phyloP scores from a whole-genome alignment of 371 early-diverging fungal genomes.

The Phascolomyces articulosus region DNA sequence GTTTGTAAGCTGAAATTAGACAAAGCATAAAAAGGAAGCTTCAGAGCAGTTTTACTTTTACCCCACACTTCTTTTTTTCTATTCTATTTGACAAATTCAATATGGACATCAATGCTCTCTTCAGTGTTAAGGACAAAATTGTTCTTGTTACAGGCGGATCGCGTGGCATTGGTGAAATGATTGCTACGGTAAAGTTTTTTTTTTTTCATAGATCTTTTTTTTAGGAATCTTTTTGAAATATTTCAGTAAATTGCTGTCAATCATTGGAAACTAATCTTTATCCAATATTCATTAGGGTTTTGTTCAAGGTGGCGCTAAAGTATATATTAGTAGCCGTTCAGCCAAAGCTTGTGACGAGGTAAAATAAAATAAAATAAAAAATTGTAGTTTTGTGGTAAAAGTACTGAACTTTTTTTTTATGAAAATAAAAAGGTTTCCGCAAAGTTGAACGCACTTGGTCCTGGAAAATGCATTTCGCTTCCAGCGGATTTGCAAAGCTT shows the following conservation, averaged over 20 bases:
- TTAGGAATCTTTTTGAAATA: no score
- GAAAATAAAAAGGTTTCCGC: constrained; percentile 48
- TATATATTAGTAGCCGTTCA: constrained; percentile 77
- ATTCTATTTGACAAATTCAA: no score
- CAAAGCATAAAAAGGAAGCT: no score
- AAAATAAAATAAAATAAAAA: constrained; percentile 1
- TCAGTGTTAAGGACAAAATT: constrained; percentile 83
- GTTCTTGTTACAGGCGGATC: constrained; percentile 95
- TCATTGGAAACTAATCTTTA: no score
- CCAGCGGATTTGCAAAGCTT: constrained; percentile 80
- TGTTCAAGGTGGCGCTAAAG: constrained; percentile 75
- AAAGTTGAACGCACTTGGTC: constrained; percentile 61
- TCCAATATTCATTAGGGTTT: constrained; percentile 53
- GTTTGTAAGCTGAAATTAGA: no score
- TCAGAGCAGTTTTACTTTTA: no score
- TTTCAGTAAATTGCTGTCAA: no score
- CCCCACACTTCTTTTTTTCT: no score
- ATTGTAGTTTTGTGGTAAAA: background rate
- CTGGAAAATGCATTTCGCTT: constrained; percentile 74
- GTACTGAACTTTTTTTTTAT: no score
- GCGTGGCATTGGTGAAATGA: constrained; percentile 78
- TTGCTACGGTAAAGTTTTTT: constrained; percentile 50
- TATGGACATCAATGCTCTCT: constrained; percentile 69
- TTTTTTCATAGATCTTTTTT: background rate
- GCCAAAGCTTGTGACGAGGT: constrained; percentile 63